Percentiles rank a stretch among this genome's conserved stretches.
These are phyloP conservation scores for Fusarium nanum DNA, from an alignment of 2,329 filamentous ascomycete genomes.

Conservation along the genomic window DNA sequence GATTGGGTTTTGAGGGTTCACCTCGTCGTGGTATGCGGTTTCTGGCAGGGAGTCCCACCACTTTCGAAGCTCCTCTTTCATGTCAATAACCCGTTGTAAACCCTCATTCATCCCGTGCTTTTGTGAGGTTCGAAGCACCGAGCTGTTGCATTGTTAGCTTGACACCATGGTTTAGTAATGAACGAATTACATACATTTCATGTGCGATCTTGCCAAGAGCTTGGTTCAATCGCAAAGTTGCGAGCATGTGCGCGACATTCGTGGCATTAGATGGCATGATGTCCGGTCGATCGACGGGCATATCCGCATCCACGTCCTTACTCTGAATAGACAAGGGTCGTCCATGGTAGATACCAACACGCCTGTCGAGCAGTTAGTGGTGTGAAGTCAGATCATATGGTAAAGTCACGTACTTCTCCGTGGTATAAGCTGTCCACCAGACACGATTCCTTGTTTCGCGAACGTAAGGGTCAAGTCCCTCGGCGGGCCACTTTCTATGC, in stretches of 20 bases:
- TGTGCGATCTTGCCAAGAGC: slow-evolving; percentile 53
- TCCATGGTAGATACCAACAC: slow-evolving; percentile 67
- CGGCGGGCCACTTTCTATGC: slow-evolving; percentile 64
- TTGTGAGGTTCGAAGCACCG: slow-evolving; percentile 50
- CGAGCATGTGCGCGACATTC: slow-evolving; percentile 60
- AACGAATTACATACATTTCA: slow-evolving; percentile 51
- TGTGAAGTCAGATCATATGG: background rate
- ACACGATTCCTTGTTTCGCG: slow-evolving; percentile 66
- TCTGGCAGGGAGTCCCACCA: slow-evolving; percentile 55
- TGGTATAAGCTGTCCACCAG: slow-evolving; percentile 68
- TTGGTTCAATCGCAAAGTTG: slow-evolving; percentile 54
- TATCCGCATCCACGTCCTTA: slow-evolving; percentile 64
- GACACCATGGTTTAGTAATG: background rate
- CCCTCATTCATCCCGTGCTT: slow-evolving; percentile 50
- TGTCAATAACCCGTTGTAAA: slow-evolving; percentile 50
- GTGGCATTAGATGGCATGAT: slow-evolving; percentile 56
- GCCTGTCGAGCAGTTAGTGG: slow-evolving; percentile 50
- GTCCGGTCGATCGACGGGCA: slow-evolving; percentile 60
- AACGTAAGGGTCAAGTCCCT: slow-evolving; percentile 59
- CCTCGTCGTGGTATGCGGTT: slow-evolving; percentile 51
- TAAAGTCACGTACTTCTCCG: slow-evolving; percentile 60
- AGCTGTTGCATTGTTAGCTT: slow-evolving; percentile 43
- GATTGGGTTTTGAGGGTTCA: slow-evolving; percentile 54
- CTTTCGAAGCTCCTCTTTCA: slow-evolving; percentile 52
- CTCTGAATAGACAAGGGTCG: slow-evolving; percentile 65